Base-by-base conservation (phyloP, 768 basidiomycete species). In the Leccinum subgranulosum region DNA sequence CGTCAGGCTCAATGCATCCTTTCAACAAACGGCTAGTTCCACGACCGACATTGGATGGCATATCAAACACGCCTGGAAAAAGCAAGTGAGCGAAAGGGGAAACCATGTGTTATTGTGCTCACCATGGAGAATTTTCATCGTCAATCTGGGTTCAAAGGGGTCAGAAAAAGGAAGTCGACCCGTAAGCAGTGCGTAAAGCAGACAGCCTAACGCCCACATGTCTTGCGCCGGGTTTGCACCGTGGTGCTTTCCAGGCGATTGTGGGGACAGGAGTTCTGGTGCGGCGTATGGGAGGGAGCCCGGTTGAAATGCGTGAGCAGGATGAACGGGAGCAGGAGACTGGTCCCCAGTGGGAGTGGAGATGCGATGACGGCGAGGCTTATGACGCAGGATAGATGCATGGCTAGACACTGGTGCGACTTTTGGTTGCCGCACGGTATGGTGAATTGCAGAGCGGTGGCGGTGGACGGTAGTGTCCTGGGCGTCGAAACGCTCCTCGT, bases 161-260 rank as follows among this genome's bases (percentile, higher is more conserved):
- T 99, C 96, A 33, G 69, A 75, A 70, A 98, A 98, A 0, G 97
- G 97, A 7, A 98, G 76, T n/a, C 79, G 77, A 3, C 94, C 94
- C 0, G 86, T 86, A 19, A 98, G 79, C 1, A 99, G 77, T 8
- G 88, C 85, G 68, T 94, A 92, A 2, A 99, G 84, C 60, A 97
- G 81, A 54, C 94, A 86, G 0, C 97, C 97, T 3, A 98, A 75
- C 0, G 97, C 94, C 97, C 97, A 99, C 28, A 98, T 86, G 62
- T 99, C 97, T 67, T 94, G 92, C 0, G 90, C 84, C 2, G 94
- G 88, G 63, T 84, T 75, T 8, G 66, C 65, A 25, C 70, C 63
- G 25, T 60, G 54, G 17, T 54, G 55, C 29, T 25, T 68, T 0
- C 82, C 80, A 3, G 72, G 74, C 15, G 74, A 70, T 52, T 81